Conservation (phyloP, 164 flowering plant genomes). For the Chimonanthus praecox region DNA sequence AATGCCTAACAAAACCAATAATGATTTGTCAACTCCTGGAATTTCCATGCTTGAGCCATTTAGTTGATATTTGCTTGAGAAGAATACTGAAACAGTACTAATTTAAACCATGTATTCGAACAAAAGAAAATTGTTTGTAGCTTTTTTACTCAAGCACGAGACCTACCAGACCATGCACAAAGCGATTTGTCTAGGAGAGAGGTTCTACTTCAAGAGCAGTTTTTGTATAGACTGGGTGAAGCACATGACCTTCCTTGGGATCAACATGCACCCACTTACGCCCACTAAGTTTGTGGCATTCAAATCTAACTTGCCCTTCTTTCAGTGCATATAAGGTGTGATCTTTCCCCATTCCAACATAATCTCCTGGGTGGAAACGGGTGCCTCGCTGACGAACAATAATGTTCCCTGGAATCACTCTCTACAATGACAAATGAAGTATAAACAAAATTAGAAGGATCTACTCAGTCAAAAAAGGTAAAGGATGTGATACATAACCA, state of each 20-base stretch:
- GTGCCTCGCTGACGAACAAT: slow-evolving; percentile 93
- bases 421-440: slow-evolving; percentile 35
- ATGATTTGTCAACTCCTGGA: background rate
- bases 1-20: too few species aligned
- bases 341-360: slow-evolving; percentile 91
- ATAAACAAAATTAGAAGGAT: background rate
- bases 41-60: background rate
- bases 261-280: slow-evolving; percentile 90
- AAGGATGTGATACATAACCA: background rate
- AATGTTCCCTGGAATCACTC: slow-evolving; percentile 90
- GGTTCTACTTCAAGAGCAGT: slow-evolving; percentile 15
- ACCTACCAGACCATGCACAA: background rate
- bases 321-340: slow-evolving; percentile 88
- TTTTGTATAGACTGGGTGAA: slow-evolving; percentile 61
- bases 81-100: background rate
- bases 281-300: slow-evolving; percentile 59
- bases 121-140: background rate
- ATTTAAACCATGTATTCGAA: background rate
- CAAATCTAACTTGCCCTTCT: slow-evolving; percentile 85
- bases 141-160: background rate
- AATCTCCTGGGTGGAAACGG: slow-evolving; percentile 91
- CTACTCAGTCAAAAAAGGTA: background rate
- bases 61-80: background rate
- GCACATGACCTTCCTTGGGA: slow-evolving; percentile 79
- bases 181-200: background rate